phyloP scores from a whole-genome alignment of 169 alveolate genomes.

The Plasmodium chabaudi region DNA sequence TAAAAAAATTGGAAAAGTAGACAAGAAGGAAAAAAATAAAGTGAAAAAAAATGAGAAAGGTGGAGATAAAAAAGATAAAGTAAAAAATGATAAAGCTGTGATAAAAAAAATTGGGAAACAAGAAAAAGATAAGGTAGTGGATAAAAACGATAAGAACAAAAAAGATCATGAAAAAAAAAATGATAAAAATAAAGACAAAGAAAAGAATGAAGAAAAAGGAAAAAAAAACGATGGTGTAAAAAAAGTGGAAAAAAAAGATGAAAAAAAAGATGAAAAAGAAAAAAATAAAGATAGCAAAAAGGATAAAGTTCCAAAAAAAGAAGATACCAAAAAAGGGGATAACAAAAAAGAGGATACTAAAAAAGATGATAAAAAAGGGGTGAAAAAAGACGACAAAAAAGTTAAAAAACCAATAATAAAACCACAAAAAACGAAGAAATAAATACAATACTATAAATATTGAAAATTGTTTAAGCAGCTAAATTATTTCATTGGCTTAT shows the following conservation, averaged over 20 bases:
- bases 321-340: slow-evolving; percentile 9
- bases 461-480: neutral
- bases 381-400: slow-evolving; percentile 30
- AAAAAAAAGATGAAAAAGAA: slow-evolving; percentile 23
- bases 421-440: slow-evolving; percentile 33
- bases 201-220: slow-evolving; percentile 28
- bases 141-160: slow-evolving; percentile 6
- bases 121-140: slow-evolving; percentile 1
- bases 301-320: slow-evolving; percentile 3
- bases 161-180: neutral
- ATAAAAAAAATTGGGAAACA: slow-evolving; percentile 11
- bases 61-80: slow-evolving; percentile 11
- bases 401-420: slow-evolving; percentile 13
- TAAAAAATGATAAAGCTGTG: slow-evolving; percentile 11
- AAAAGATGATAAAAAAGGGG: slow-evolving; percentile 21
- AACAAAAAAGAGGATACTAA: slow-evolving; percentile 13
- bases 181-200: slow-evolving; percentile 18
- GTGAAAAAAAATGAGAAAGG: neutral
- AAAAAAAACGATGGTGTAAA: slow-evolving; percentile 1
- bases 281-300: slow-evolving; percentile 32
- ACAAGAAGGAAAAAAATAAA: slow-evolving; percentile 31
- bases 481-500: neutral
- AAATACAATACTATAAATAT: neutral
- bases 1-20: slow-evolving; percentile 10
- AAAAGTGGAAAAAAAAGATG: slow-evolving; percentile 19